Conservation (phyloP, 2,329 filamentous ascomycete genomes). For the Ophiostoma novo-ulmi region DNA sequence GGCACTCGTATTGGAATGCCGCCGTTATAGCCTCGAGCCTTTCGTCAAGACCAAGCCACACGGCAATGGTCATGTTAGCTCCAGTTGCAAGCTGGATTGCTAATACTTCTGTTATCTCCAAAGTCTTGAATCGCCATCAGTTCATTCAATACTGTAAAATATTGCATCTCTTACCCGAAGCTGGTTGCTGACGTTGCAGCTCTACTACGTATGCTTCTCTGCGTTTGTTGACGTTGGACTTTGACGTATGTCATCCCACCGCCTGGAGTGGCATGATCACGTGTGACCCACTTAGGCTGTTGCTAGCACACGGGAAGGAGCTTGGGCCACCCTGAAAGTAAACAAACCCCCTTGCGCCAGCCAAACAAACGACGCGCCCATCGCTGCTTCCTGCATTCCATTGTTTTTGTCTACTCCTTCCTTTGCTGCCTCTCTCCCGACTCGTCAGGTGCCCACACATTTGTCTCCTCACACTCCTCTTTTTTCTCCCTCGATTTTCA, state of each 20-base stretch:
- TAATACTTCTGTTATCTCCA: too few relatives aligned
- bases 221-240: neutral
- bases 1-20: neutral
- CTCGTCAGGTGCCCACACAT: neutral
- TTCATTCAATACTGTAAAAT: too few relatives aligned
- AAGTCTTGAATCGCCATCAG: neutral
- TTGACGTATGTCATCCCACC: neutral
- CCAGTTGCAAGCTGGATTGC: neutral
- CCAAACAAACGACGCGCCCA: conserved; percentile 22
- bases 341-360: conserved; percentile 26
- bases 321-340: conserved; percentile 29
- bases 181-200: neutral
- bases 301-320: conserved; percentile 23
- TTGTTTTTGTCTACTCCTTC: conserved; percentile 6
- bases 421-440: neutral
- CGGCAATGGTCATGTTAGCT: neutral
- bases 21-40: neutral
- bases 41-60: neutral
- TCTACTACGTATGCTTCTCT: neutral
- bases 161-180: neutral
- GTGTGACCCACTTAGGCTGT: conserved; percentile 14
- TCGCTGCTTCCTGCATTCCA: neutral
- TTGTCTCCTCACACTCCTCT: neutral
- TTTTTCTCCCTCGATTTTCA: neutral
- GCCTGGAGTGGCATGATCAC: neutral